phyloP scores from a whole-genome alignment of 768 basidiomycete genomes.

The Serendipita indica region DNA sequence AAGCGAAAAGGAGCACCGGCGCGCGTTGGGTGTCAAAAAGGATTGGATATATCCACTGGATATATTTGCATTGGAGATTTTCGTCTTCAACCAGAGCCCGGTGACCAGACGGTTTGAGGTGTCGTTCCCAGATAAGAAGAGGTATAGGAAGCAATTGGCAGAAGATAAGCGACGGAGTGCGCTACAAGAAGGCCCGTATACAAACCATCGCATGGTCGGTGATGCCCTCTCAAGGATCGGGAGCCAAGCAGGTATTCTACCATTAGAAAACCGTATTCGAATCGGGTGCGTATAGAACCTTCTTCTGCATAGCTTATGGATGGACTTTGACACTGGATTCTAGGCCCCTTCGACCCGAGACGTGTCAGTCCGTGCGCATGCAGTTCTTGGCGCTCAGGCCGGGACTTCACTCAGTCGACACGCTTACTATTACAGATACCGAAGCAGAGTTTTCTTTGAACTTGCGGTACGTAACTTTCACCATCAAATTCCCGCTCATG shows the following conservation, averaged over 20 bases:
- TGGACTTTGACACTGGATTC: conserved; percentile 5
- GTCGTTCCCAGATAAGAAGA: conserved; percentile 43
- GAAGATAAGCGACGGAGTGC: not conserved
- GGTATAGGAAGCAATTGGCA: conserved; percentile 23
- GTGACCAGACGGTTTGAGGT: conserved; percentile 69
- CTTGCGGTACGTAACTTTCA: conserved; percentile 37
- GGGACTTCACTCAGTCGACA: conserved; percentile 64
- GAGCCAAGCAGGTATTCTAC: conserved; percentile 42
- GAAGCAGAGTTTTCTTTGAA: conserved; percentile 61
- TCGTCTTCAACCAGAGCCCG: conserved; percentile 68
- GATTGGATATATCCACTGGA: conserved; percentile 54
- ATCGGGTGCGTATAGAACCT: conserved; percentile 71
- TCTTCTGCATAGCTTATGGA: not conserved
- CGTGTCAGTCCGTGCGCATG: conserved; percentile 79
- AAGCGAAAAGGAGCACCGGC: conserved; percentile 12
- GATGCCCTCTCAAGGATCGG: conserved; percentile 16
- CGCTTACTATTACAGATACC: conserved; percentile 56
- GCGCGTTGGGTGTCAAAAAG: conserved; percentile 20
- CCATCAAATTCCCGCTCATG: not conserved
- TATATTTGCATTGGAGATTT: conserved; percentile 68
- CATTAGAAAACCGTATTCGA: conserved; percentile 62
- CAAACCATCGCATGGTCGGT: conserved; percentile 17
- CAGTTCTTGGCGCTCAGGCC: conserved; percentile 66
- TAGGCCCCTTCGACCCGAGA: conserved; percentile 64
- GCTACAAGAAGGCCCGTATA: conserved; percentile 12